Percentiles rank a stretch among this genome's conserved stretches.
phyloP scores from a whole-genome alignment of 768 basidiomycete species.

The Lyophyllum decastes region DNA sequence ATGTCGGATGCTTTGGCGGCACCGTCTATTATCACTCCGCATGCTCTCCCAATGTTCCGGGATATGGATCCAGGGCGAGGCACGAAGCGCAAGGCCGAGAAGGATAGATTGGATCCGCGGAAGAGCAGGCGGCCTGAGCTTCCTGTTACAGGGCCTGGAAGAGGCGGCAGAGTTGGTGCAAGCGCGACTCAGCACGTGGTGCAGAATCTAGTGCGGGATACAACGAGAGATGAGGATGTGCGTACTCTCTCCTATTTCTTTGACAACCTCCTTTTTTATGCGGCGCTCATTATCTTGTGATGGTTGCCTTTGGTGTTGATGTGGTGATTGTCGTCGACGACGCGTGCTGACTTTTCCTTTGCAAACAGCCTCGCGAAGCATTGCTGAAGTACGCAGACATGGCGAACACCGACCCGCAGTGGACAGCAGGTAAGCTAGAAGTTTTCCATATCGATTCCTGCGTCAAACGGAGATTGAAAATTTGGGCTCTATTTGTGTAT shows the following conservation, averaged over 20 bases:
- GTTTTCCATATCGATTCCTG: conserved; percentile 23
- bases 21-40: conserved; percentile 90
- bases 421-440: conserved; percentile 74
- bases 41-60: conserved; percentile 89
- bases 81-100: conserved; percentile 87
- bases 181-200: conserved; percentile 98
- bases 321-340: conserved; percentile 8
- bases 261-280: conserved; percentile 16
- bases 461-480: conserved; percentile 35
- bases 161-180: conserved; percentile 92
- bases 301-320: conserved; percentile 15
- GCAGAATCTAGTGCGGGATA: conserved; percentile 90
- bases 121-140: conserved; percentile 92
- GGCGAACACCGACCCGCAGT: conserved; percentile 78
- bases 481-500: conserved; percentile 36
- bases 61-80: conserved; percentile 76
- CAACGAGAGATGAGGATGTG: conserved; percentile 92
- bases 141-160: conserved; percentile 91
- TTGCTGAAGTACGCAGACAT: conserved; percentile 87
- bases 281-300: conserved; percentile 9
- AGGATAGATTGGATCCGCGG: conserved; percentile 83
- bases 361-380: conserved; percentile 87
- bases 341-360: conserved; percentile 21
- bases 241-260: conserved; percentile 40
- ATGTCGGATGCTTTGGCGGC: conserved; percentile 84